A percentile compares a stretch with the other conserved stretches of the same genome.
phyloP scores from a whole-genome alignment of 495 filamentous ascomycete genomes.

The Neurospora sp. region DNA sequence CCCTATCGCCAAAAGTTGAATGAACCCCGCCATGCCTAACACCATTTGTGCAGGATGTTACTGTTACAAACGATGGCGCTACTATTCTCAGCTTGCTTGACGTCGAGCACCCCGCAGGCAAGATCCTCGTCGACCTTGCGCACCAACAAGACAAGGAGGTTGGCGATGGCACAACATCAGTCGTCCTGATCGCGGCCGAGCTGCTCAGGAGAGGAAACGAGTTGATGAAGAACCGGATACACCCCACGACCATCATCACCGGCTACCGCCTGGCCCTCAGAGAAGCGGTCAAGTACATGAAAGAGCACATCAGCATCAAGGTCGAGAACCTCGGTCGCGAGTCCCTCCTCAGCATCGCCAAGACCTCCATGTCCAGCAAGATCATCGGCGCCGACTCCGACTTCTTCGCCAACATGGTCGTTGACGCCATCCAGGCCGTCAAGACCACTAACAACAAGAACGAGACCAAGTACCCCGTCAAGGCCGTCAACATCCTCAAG shows the following conservation, averaged over 20 bases:
- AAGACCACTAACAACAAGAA: constrained; percentile 82
- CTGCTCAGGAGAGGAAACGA: constrained; percentile 92
- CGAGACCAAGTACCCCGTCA: constrained; percentile 95
- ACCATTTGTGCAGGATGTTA: constrained; percentile 62
- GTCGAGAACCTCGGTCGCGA: constrained; percentile 86
- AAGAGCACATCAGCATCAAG: constrained; percentile 90
- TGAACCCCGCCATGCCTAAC: constrained; percentile 11
- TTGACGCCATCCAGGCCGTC: constrained; percentile 92
- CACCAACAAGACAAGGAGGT: constrained; percentile 99
- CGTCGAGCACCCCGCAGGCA: constrained; percentile 95
- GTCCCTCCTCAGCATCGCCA: constrained; percentile 87
- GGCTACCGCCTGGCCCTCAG: constrained; percentile 91
- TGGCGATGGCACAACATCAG: constrained; percentile 95
- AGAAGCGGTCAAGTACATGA: constrained; percentile 98
- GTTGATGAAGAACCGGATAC: constrained; percentile 98
- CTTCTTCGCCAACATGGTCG: constrained; percentile 95
- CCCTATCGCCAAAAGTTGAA: not conserved
- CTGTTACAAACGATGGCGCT: constrained; percentile 96
- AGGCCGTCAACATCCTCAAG: constrained; percentile 97
- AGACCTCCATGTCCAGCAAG: constrained; percentile 98
- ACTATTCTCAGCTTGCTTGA: constrained; percentile 92
- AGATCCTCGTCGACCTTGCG: constrained; percentile 94
- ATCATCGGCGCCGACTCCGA: constrained; percentile 93
- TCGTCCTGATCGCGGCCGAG: constrained; percentile 94
- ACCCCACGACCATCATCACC: constrained; percentile 98